Percentiles rank a stretch among this genome's conserved stretches.
These are phyloP conservation scores for Erodium chrysanthum DNA, from an alignment of 441 rosid genomes.

Conservation along the genomic window DNA sequence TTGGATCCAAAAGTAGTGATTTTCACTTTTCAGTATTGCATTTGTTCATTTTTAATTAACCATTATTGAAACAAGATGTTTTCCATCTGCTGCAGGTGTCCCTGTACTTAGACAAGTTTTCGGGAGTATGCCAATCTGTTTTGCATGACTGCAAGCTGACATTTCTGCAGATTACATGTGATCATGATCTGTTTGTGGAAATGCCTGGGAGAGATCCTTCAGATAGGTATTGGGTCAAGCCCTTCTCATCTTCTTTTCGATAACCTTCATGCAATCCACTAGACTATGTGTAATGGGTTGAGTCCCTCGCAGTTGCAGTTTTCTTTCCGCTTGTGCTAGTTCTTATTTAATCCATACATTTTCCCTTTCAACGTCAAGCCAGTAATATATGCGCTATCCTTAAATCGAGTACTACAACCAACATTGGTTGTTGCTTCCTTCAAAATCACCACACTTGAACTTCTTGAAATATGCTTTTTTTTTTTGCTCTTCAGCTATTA, in stretches of 20 bases:
- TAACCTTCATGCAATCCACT: not conserved
- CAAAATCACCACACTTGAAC: too few species aligned
- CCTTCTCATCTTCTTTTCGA: not conserved
- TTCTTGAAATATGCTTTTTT: too few species aligned
- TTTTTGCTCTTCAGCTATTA: too few species aligned
- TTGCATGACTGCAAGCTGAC: slow-evolving; percentile 97
- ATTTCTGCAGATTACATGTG: slow-evolving; percentile 87
- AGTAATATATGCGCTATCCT: too few species aligned
- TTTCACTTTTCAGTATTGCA: not conserved
- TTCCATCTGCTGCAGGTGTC: slow-evolving; percentile 58
- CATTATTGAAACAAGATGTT: not conserved
- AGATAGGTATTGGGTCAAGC: slow-evolving; percentile 53
- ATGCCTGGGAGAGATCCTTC: slow-evolving; percentile 99
- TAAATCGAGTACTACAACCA: too few species aligned
- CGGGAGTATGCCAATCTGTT: slow-evolving; percentile 93
- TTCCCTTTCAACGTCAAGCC: too few species aligned
- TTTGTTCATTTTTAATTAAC: not conserved
- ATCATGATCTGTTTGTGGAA: slow-evolving; percentile 98
- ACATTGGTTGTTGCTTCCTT: too few species aligned
- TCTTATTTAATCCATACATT: too few species aligned
- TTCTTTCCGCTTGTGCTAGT: too few species aligned
- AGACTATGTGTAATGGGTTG: too few species aligned
- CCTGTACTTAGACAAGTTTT: slow-evolving; percentile 91
- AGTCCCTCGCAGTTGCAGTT: too few species aligned
- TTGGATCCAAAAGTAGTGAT: not conserved